A percentile compares a stretch with the other conserved stretches of the same genome.
phyloP scores from a whole-genome alignment of 1,284 basidiomycete species.

The Rhodotorula sp. region DNA sequence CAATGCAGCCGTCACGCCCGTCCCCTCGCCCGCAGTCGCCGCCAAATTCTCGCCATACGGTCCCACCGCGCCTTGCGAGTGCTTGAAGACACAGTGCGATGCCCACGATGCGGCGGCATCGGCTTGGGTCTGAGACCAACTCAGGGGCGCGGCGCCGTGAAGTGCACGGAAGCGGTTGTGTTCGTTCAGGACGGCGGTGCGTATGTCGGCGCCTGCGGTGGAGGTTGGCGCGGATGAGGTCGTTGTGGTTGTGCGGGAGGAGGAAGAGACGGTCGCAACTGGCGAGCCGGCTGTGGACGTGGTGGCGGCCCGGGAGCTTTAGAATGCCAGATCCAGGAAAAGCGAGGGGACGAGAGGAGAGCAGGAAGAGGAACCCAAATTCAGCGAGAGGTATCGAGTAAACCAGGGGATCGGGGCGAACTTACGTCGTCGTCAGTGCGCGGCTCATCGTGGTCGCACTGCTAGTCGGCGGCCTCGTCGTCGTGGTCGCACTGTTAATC shows the following conservation, averaged over 20 bases:
- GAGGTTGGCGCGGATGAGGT: background rate
- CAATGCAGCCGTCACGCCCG: background rate
- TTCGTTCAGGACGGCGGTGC: constrained; percentile 15
- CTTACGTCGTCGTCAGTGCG: no score
- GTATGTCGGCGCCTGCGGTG: constrained; percentile 1
- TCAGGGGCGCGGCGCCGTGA: constrained; percentile 24
- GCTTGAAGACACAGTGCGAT: constrained; percentile 26
- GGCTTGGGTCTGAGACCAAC: constrained; percentile 21
- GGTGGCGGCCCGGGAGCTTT: no score
- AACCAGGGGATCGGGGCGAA: background rate
- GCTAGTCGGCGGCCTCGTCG: background rate
- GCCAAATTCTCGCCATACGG: constrained; percentile 39
- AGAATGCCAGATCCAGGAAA: no score
- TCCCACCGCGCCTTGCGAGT: constrained; percentile 30
- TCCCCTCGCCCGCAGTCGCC: constrained; percentile 10
- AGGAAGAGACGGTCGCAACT: background rate
- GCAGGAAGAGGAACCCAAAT: no score
- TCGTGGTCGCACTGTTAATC: background rate
- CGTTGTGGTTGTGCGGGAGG: background rate
- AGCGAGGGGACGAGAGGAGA: no score
- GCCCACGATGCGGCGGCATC: constrained; percentile 30
- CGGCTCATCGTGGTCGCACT: no score
- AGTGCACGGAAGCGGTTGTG: constrained; percentile 36
- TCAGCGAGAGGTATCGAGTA: background rate
- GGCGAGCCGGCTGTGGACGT: background rate